Percentiles rank a stretch among this genome's conserved stretches.
These are phyloP conservation scores for Leptoxyphium fumago DNA, from an alignment of 2,329 filamentous ascomycete species.

Conservation along the genomic window DNA sequence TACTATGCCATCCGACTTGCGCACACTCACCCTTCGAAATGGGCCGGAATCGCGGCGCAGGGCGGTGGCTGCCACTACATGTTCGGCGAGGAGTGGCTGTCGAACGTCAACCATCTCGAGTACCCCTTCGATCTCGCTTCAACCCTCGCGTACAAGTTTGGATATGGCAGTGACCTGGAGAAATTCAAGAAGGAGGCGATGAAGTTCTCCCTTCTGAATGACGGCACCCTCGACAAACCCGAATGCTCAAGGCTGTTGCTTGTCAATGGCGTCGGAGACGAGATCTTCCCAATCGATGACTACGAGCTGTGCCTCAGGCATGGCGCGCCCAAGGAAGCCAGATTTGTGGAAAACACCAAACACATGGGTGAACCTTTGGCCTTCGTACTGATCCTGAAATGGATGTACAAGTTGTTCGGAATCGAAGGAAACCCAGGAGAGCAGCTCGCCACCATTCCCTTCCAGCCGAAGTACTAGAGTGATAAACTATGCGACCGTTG, in stretches of 20 bases:
- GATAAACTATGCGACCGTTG: neutral
- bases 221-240: slow-evolving; percentile 38
- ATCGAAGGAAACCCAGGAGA: slow-evolving; percentile 26
- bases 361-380: slow-evolving; percentile 39
- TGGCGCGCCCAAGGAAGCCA: slow-evolving; percentile 38
- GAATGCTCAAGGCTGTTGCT: slow-evolving; percentile 36
- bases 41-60: slow-evolving; percentile 38
- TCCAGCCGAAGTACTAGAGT: slow-evolving; percentile 27
- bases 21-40: slow-evolving; percentile 39
- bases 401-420: slow-evolving; percentile 35
- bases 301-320: slow-evolving; percentile 40
- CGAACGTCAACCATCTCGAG: slow-evolving; percentile 40
- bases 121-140: slow-evolving; percentile 44
- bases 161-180: slow-evolving; percentile 25
- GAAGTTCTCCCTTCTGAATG: slow-evolving; percentile 40
- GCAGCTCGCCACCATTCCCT: slow-evolving; percentile 33
- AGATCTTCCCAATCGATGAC: slow-evolving; percentile 49
- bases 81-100: slow-evolving; percentile 41
- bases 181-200: slow-evolving; percentile 34
- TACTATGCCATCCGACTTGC: slow-evolving; percentile 44
- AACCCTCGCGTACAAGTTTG: slow-evolving; percentile 36
- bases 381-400: slow-evolving; percentile 33
- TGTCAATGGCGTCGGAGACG: slow-evolving; percentile 44
- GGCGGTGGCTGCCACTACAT: slow-evolving; percentile 45
- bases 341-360: slow-evolving; percentile 29